These are phyloP conservation scores for Kalmanozyma brasiliensis DNA, from an alignment of 1,284 basidiomycete species.

Conservation along the genomic window DNA sequence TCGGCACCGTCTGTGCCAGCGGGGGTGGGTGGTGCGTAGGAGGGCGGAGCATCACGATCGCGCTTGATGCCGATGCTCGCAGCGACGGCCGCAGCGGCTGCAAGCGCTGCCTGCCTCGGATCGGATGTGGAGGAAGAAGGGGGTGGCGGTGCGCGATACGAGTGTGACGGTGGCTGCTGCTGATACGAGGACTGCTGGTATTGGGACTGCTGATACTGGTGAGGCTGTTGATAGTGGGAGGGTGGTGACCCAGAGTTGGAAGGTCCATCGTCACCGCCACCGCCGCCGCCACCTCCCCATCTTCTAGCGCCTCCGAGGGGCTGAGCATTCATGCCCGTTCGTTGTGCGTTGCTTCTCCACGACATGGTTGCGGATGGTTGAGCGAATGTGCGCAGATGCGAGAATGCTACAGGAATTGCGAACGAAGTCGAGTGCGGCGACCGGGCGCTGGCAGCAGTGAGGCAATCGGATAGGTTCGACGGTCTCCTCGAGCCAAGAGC, in stretches of 20 bases:
- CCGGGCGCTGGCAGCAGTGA: no score
- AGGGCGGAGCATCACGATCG: constrained; percentile 20
- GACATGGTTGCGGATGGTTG: constrained; percentile 45
- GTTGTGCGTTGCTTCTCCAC: constrained; percentile 64
- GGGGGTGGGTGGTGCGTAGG: constrained; percentile 10
- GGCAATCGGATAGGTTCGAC: no score
- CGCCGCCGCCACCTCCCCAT: constrained; percentile 58
- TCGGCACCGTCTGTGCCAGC: constrained; percentile 20
- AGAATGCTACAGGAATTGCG: not conserved
- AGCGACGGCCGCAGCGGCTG: constrained; percentile 41
- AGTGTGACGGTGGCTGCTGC: constrained; percentile 16
- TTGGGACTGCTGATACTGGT: constrained; percentile 9
- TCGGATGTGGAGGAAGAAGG: constrained; percentile 26
- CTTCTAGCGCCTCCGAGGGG: constrained; percentile 57
- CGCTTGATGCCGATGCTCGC: constrained; percentile 50
- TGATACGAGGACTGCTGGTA: constrained; percentile 15
- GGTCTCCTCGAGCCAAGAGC: no score
- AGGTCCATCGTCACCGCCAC: constrained; percentile 6
- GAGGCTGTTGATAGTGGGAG: constrained; percentile 13
- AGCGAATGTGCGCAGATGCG: not conserved
- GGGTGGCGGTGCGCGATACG: constrained; percentile 16
- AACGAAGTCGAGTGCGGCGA: not conserved
- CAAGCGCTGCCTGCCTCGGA: constrained; percentile 32
- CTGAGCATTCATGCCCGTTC: constrained; percentile 65
- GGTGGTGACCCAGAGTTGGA: constrained; percentile 16